phyloP scores from a whole-genome alignment of 371 early-diverging fungal species.

The Syncephalis plumigaleata region DNA sequence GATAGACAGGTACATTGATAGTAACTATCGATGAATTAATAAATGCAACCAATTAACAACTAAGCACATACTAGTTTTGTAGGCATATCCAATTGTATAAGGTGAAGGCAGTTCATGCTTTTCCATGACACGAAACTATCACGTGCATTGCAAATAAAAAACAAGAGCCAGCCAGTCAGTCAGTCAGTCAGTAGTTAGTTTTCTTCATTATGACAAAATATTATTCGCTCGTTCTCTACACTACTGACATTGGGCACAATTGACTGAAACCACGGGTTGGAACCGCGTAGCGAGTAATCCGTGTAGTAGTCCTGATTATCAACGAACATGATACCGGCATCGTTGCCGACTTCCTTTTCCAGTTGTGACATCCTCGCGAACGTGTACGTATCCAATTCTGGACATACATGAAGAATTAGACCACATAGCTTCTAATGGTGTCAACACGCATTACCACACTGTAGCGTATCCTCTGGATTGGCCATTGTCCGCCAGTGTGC shows the following conservation, averaged over 20 bases:
- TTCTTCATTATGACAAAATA: neutral
- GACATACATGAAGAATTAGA: neutral
- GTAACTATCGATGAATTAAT: neutral
- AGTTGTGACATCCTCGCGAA: slow-evolving; percentile 22
- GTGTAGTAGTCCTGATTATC: neutral
- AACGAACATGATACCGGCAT: slow-evolving; percentile 1
- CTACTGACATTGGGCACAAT: neutral
- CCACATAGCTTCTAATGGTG: neutral
- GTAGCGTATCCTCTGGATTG: slow-evolving; percentile 18
- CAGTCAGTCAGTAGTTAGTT: no score
- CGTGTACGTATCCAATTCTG: slow-evolving; percentile 24
- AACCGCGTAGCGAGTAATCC: neutral
- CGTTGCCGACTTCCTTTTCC: slow-evolving; percentile 11
- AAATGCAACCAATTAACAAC: neutral
- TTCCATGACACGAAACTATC: slow-evolving; percentile 3
- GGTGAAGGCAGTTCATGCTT: slow-evolving; percentile 1
- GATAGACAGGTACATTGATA: slow-evolving; percentile 23
- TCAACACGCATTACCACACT: slow-evolving; percentile 10
- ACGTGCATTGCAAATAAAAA: neutral
- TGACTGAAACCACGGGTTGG: neutral
- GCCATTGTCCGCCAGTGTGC: slow-evolving; percentile 54
- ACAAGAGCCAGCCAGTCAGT: neutral
- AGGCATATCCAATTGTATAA: slow-evolving; percentile 1
- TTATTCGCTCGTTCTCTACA: no score
- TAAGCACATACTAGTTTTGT: slow-evolving; percentile 1